Percentiles rank a stretch among this genome's conserved stretches.
Conservation (phyloP, 2,329 filamentous ascomycete species). For the Pseudogymnoascus destructans region DNA sequence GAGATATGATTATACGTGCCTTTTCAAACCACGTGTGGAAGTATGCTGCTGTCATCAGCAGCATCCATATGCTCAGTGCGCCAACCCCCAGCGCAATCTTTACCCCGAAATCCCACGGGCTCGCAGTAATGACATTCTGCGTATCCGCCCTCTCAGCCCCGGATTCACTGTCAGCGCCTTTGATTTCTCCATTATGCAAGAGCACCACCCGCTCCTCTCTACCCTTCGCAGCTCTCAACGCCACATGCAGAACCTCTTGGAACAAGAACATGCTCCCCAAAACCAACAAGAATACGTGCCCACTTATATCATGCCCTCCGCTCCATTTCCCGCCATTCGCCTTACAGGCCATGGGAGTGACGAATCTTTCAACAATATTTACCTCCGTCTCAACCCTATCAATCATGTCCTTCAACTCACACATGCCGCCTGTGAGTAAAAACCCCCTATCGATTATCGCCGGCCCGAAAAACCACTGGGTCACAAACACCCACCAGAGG, state of each 20-base stretch:
- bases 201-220: constrained; percentile 52
- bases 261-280: constrained; percentile 69
- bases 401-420: constrained; percentile 45
- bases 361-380: constrained; percentile 35
- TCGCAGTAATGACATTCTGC: constrained; percentile 19
- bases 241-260: constrained; percentile 60
- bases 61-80: constrained; percentile 77
- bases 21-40: constrained; percentile 99
- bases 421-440: constrained; percentile 74
- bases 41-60: constrained; percentile 96
- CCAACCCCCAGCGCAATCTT: constrained; percentile 51
- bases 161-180: constrained; percentile 33
- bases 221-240: constrained; percentile 35
- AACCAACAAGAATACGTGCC: constrained; percentile 86
- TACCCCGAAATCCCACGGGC: constrained; percentile 33
- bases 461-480: constrained; percentile 94
- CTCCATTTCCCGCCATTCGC: constrained; percentile 70
- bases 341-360: constrained; percentile 72
- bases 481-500: constrained; percentile 68
- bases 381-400: constrained; percentile 34
- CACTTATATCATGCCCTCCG: constrained; percentile 93
- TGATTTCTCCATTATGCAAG: constrained; percentile 52
- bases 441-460: constrained; percentile 84
- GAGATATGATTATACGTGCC: constrained; percentile 35
- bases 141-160: constrained; percentile 13